Percentiles rank a stretch among this genome's conserved stretches.
Evolutionary conservation across 1,284 basidiomycete genomes (phyloP).

Genomic region (Schizopora paradoxa): DNA sequence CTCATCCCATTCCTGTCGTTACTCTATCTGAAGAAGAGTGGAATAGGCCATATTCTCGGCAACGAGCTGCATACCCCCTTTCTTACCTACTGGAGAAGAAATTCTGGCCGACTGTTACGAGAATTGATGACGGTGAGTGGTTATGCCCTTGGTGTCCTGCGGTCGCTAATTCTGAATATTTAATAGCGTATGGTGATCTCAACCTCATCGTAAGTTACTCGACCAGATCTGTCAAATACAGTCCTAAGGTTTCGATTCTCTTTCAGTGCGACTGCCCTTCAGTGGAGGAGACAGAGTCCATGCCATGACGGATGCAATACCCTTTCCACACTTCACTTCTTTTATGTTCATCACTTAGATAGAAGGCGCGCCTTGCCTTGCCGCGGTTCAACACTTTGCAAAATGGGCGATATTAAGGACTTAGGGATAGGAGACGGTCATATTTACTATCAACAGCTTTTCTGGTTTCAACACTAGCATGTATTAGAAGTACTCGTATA

Average conservation of each 20-base stretch:
- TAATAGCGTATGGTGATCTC: constrained; percentile 71
- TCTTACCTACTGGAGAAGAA: constrained; percentile 78
- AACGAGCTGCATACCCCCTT: constrained; percentile 81
- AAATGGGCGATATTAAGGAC: too few relatives aligned
- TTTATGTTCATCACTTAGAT: background rate
- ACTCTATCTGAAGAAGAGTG: constrained; percentile 69
- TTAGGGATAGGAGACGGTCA: too few relatives aligned
- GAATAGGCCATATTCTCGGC: constrained; percentile 86
- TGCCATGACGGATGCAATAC: constrained; percentile 14
- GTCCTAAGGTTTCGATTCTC: constrained; percentile 8
- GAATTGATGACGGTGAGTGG: constrained; percentile 82
- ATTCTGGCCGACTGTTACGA: constrained; percentile 89
- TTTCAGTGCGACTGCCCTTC: constrained; percentile 81
- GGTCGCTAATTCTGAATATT: constrained; percentile 6
- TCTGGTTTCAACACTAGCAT: too few relatives aligned
- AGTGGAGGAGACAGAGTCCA: constrained; percentile 59
- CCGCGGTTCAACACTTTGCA: too few relatives aligned
- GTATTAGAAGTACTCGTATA: too few relatives aligned
- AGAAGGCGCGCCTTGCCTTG: too few relatives aligned
- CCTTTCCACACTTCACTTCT: background rate
- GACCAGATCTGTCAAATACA: background rate
- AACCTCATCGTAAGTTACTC: constrained; percentile 67
- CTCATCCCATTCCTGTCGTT: constrained; percentile 81
- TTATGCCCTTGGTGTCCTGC: background rate
- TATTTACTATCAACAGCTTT: too few relatives aligned